phyloP scores from a whole-genome alignment of 2,329 filamentous ascomycete genomes.

The Coniochaeta hoffmannii region DNA sequence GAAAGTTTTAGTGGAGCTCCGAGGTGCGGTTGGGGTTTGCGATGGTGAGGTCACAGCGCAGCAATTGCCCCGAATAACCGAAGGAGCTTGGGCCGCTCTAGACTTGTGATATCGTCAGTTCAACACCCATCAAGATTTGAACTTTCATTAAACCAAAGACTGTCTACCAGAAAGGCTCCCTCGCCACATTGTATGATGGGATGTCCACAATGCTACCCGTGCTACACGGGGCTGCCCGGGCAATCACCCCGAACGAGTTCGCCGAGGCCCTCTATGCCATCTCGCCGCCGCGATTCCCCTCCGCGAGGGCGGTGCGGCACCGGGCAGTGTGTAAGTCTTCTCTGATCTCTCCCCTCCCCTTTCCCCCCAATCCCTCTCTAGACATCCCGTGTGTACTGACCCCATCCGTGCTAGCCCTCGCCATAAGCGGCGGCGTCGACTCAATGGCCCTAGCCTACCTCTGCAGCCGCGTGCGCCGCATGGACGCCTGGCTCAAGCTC shows the following conservation, averaged over 20 bases:
- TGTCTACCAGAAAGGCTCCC: too few relatives aligned
- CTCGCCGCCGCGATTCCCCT: constrained; percentile 42
- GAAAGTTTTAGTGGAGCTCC: constrained; percentile 2
- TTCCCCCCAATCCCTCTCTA: neutral
- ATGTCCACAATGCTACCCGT: constrained; percentile 31
- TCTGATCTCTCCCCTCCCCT: neutral
- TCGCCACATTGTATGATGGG: constrained; percentile 20
- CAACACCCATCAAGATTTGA: too few relatives aligned
- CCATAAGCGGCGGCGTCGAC: constrained; percentile 87
- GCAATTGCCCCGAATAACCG: neutral
- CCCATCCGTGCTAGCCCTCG: constrained; percentile 49
- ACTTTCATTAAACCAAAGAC: too few relatives aligned
- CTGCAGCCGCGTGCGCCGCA: constrained; percentile 41
- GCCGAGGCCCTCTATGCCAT: constrained; percentile 41
- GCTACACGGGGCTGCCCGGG: constrained; percentile 29
- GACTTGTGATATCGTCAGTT: neutral
- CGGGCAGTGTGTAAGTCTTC: constrained; percentile 34
- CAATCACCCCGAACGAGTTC: constrained; percentile 33
- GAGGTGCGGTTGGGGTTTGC: neutral
- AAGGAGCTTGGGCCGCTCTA: constrained; percentile 6
- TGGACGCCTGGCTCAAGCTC: constrained; percentile 27
- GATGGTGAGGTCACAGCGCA: neutral
- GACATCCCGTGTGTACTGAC: neutral
- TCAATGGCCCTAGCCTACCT: constrained; percentile 92
- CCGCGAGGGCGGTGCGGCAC: constrained; percentile 22